Conservation (phyloP, 2,329 filamentous ascomycete genomes). For the Volutella citrinella region DNA sequence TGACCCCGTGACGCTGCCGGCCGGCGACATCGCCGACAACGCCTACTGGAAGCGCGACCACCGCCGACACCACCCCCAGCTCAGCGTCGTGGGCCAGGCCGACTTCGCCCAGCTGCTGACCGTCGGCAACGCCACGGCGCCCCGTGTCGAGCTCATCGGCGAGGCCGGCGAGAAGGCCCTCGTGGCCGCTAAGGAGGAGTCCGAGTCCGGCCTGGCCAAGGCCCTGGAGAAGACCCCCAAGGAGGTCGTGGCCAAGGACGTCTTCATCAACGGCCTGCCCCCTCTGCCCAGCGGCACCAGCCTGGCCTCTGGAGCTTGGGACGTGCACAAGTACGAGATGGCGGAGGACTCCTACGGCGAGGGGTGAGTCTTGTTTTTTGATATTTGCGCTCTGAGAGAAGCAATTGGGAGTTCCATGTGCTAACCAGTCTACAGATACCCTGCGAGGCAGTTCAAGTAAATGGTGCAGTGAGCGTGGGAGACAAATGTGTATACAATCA, state of each 20-base stretch:
- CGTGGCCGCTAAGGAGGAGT: slow-evolving; percentile 72
- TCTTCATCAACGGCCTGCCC: slow-evolving; percentile 77
- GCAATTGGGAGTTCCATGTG: neutral
- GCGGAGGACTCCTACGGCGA: slow-evolving; percentile 67
- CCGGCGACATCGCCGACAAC: slow-evolving; percentile 43
- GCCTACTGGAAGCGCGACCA: slow-evolving; percentile 82
- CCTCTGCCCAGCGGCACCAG: slow-evolving; percentile 77
- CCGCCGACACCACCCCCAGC: slow-evolving; percentile 76
- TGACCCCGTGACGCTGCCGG: slow-evolving; percentile 57
- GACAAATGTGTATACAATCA: slow-evolving; percentile 29
- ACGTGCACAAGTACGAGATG: slow-evolving; percentile 67
- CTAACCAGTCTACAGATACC: slow-evolving; percentile 47
- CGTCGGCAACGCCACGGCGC: slow-evolving; percentile 76
- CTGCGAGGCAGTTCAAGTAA: slow-evolving; percentile 61
- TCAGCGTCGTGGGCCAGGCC: slow-evolving; percentile 77
- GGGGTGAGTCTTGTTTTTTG: slow-evolving; percentile 50
- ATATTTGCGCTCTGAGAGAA: neutral
- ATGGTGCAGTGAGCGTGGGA: slow-evolving; percentile 19
- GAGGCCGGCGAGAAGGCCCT: slow-evolving; percentile 62
- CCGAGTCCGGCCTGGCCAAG: slow-evolving; percentile 68
- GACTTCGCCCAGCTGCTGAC: slow-evolving; percentile 83
- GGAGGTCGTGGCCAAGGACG: slow-evolving; percentile 59
- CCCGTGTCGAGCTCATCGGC: slow-evolving; percentile 77
- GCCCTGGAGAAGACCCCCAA: slow-evolving; percentile 60
- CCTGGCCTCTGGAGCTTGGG: slow-evolving; percentile 50